Evolutionary conservation across 495 filamentous ascomycete species (phyloP).

Genomic region (Penicillium nucicola): DNA sequence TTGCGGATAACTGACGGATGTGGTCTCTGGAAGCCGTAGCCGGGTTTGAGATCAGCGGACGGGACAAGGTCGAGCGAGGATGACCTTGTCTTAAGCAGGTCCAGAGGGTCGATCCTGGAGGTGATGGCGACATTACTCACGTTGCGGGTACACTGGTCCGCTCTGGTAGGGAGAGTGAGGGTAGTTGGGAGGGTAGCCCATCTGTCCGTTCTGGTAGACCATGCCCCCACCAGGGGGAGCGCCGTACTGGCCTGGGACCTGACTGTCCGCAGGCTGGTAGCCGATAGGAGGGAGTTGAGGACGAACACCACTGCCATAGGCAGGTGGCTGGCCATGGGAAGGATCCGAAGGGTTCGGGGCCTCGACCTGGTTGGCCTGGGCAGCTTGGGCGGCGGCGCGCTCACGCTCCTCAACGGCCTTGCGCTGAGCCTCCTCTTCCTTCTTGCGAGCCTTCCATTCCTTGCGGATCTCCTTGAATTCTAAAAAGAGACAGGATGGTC

Average conservation of each 20-base stretch:
- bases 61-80: slow-evolving; percentile 10
- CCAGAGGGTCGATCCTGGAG: slow-evolving; percentile 14
- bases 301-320: slow-evolving; percentile 56
- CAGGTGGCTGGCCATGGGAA: slow-evolving; percentile 52
- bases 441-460: slow-evolving; percentile 98
- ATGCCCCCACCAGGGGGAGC: slow-evolving; percentile 50
- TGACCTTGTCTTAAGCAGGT: slow-evolving; percentile 13
- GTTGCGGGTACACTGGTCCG: slow-evolving; percentile 75
- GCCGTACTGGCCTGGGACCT: slow-evolving; percentile 64
- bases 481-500: slow-evolving; percentile 33
- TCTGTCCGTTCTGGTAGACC: slow-evolving; percentile 61
- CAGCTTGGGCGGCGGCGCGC: slow-evolving; percentile 58
- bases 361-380: slow-evolving; percentile 54
- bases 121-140: slow-evolving; percentile 45
- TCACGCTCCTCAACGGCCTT: slow-evolving; percentile 90
- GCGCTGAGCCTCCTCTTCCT: slow-evolving; percentile 89
- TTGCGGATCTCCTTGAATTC: slow-evolving; percentile 99
- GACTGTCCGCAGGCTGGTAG: slow-evolving; percentile 65
- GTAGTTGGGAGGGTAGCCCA: slow-evolving; percentile 66
- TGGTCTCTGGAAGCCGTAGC: slow-evolving; percentile 39
- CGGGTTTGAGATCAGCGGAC: slow-evolving; percentile 23
- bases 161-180: slow-evolving; percentile 73
- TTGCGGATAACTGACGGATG: slow-evolving; percentile 44
- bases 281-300: slow-evolving; percentile 85
- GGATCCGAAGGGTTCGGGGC: slow-evolving; percentile 53